Conservation (phyloP, 2,329 filamentous ascomycete species). For the Simplicillium aogashimaense region DNA sequence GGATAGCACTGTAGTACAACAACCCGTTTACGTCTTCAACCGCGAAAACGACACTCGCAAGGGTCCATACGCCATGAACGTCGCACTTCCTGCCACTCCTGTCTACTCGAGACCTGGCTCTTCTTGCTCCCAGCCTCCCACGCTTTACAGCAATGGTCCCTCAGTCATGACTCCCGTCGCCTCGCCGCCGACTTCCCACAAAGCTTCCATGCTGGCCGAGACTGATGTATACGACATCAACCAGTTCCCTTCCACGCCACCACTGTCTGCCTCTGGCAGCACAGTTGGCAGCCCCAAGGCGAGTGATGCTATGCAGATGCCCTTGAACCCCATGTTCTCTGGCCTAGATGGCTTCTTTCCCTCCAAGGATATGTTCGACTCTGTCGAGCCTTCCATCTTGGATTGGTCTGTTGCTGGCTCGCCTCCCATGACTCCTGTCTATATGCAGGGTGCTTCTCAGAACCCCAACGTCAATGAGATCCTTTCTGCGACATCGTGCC, state of each 20-base stretch:
- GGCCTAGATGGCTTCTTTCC: slow-evolving; percentile 53
- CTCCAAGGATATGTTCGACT: slow-evolving; percentile 62
- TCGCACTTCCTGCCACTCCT: slow-evolving; percentile 44
- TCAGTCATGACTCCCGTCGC: slow-evolving; percentile 63
- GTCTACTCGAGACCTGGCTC: slow-evolving; percentile 57
- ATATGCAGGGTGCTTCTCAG: slow-evolving; percentile 47
- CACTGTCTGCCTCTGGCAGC: slow-evolving; percentile 77
- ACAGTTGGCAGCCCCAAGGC: slow-evolving; percentile 76
- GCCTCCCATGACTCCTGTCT: slow-evolving; percentile 75
- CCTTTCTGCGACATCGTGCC: slow-evolving; percentile 66
- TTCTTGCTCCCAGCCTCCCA: slow-evolving; percentile 52
- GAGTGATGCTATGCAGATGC: slow-evolving; percentile 71
- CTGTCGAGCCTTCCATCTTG: slow-evolving; percentile 63
- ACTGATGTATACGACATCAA: slow-evolving; percentile 61
- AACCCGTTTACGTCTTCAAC: slow-evolving; percentile 80
- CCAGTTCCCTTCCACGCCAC: slow-evolving; percentile 77
- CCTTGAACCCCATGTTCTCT: slow-evolving; percentile 71
- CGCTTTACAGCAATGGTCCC: slow-evolving; percentile 47
- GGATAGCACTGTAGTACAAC: slow-evolving; percentile 52
- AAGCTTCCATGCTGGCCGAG: slow-evolving; percentile 70
- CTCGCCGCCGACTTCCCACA: slow-evolving; percentile 65
- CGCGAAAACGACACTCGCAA: slow-evolving; percentile 67
- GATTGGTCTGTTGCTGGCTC: slow-evolving; percentile 73
- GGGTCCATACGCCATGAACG: slow-evolving; percentile 45
- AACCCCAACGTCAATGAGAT: slow-evolving; percentile 58